Conservation (phyloP, 2,329 filamentous ascomycete species). For the Exserohilum turcica region DNA sequence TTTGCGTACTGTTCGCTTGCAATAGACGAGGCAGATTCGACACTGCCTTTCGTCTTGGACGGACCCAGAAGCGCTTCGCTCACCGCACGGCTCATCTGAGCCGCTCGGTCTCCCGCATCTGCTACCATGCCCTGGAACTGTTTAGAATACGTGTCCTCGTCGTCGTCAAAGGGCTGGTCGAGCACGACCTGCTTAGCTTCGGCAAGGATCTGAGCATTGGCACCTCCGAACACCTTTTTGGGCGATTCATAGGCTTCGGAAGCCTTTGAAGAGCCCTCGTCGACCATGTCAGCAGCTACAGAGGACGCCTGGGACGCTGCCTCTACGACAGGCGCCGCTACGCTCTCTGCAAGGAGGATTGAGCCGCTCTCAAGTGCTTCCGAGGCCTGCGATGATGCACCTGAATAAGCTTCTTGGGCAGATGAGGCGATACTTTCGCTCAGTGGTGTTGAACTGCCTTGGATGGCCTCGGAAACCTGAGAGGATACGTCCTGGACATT, state of each 20-base stretch:
- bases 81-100: conserved; percentile 60
- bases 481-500: conserved; percentile 47
- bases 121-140: conserved; percentile 58
- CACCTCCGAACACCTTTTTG: conserved; percentile 61
- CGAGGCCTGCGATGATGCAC: conserved; percentile 35
- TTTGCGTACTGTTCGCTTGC: conserved; percentile 63
- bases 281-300: conserved; percentile 25
- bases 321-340: conserved; percentile 46
- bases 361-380: conserved; percentile 39
- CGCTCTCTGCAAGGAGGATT: conserved; percentile 37
- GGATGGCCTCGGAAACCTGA: conserved; percentile 44
- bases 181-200: conserved; percentile 54
- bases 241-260: conserved; percentile 40
- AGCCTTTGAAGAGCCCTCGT: conserved; percentile 27
- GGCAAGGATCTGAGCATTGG: conserved; percentile 58
- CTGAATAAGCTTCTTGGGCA: conserved; percentile 44
- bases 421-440: conserved; percentile 45
- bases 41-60: conserved; percentile 53
- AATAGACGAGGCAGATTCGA: conserved; percentile 58
- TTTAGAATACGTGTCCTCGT: conserved; percentile 55
- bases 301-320: conserved; percentile 42
- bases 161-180: conserved; percentile 56
- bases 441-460: conserved; percentile 40
- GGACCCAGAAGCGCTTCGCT: conserved; percentile 60
- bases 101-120: conserved; percentile 59